phyloP scores from a whole-genome alignment of 805 yeast species.

The Debaryomyces prosopidis region DNA sequence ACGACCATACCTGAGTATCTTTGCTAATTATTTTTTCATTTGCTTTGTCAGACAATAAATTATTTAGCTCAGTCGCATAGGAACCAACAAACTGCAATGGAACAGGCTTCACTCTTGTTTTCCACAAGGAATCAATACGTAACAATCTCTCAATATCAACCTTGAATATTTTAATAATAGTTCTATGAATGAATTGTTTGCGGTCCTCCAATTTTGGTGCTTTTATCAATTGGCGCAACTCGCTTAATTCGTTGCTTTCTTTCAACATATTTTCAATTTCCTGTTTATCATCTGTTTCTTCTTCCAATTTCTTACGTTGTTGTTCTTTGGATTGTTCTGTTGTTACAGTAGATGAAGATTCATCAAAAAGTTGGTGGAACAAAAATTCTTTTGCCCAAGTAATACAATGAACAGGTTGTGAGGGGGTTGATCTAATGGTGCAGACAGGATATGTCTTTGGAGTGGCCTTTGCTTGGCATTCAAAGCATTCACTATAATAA shows the following conservation, averaged over 20 bases:
- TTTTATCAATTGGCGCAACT: constrained; percentile 24
- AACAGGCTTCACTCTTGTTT: constrained; percentile 62
- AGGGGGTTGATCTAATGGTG: constrained; percentile 95
- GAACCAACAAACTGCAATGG: constrained; percentile 47
- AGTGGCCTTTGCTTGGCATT: constrained; percentile 81
- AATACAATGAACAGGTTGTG: constrained; percentile 92
- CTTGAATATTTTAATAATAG: constrained; percentile 61
- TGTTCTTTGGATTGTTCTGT: constrained; percentile 21
- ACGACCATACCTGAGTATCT: constrained; percentile 58
- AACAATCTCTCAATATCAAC: constrained; percentile 79
- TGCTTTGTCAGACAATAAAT: constrained; percentile 8
- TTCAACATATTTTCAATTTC: constrained; percentile 64
- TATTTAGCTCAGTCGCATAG: constrained; percentile 12
- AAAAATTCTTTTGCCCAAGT: constrained; percentile 97
- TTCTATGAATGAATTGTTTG: constrained; percentile 29
- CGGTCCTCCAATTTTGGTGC: constrained; percentile 10
- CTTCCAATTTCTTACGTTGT: constrained; percentile 13
- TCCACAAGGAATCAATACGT: constrained; percentile 76
- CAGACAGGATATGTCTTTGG: constrained; percentile 95
- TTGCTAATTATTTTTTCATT: constrained; percentile 23
- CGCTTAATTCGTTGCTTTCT: constrained; percentile 65
- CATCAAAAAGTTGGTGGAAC: constrained; percentile 76
- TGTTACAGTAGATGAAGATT: constrained; percentile 29
- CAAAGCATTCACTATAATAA: constrained; percentile 85
- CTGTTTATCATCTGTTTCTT: constrained; percentile 62